A percentile compares a stretch with the other conserved stretches of the same genome.
Evolutionary conservation across 2,329 filamentous ascomycete species (phyloP).

Genomic region (Chrysoporthe austroafricana): DNA sequence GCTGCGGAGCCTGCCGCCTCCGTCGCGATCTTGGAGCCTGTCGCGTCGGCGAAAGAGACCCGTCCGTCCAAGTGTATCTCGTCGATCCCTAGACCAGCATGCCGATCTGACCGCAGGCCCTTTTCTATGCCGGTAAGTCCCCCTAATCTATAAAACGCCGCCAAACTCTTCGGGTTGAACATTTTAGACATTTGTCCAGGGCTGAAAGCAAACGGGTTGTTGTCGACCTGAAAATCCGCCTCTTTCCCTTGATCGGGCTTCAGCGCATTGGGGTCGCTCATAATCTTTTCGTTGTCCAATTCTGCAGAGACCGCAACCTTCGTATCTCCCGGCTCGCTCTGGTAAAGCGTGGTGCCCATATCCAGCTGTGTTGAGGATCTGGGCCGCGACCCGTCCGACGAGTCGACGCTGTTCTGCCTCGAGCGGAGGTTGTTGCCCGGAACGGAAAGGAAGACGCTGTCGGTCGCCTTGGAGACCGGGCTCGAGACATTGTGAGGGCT

Average conservation of each 20-base stretch:
- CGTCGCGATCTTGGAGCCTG: constrained; percentile 39
- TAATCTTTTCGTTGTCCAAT: constrained; percentile 57
- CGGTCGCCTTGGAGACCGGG: constrained; percentile 51
- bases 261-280: constrained; percentile 70
- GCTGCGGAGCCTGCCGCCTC: constrained; percentile 36
- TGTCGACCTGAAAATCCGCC: constrained; percentile 72
- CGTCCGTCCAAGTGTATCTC: constrained; percentile 68
- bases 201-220: constrained; percentile 85
- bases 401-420: constrained; percentile 72
- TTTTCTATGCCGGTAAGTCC: constrained; percentile 78
- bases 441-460: constrained; percentile 65
- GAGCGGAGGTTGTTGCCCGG: constrained; percentile 59
- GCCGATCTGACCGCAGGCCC: constrained; percentile 74
- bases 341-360: constrained; percentile 55
- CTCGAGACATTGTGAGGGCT: constrained; percentile 75
- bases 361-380: constrained; percentile 65
- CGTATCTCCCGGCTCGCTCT: constrained; percentile 42
- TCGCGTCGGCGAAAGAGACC: constrained; percentile 75
- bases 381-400: constrained; percentile 63
- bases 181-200: constrained; percentile 85
- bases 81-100: constrained; percentile 75
- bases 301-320: constrained; percentile 39
- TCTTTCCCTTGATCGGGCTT: constrained; percentile 77
- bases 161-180: constrained; percentile 84
- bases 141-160: constrained; percentile 80